Conservation (phyloP, 176 grass and related monocot species). For the Oryza meridionalis region DNA sequence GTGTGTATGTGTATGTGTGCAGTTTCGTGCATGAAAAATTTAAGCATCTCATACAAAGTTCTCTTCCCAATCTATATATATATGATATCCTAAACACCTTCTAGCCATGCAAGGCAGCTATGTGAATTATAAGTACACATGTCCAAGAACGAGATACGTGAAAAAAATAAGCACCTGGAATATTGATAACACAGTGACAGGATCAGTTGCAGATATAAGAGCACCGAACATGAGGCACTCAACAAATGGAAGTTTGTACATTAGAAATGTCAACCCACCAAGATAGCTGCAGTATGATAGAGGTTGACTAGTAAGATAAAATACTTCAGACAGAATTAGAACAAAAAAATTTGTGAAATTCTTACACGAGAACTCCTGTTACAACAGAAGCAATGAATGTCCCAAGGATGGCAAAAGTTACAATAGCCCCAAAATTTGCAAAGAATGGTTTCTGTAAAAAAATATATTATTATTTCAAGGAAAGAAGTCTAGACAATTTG, state of each 20-base stretch:
- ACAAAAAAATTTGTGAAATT: constrained; percentile 9
- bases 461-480: constrained; percentile 19
- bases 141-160: constrained; percentile 20
- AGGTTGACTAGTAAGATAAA: constrained; percentile 36
- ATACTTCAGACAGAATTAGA: constrained; percentile 6
- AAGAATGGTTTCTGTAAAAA: constrained; percentile 92
- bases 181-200: constrained; percentile 98
- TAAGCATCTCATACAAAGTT: neutral
- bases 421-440: constrained; percentile 98
- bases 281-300: constrained; percentile 68
- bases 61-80: neutral
- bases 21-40: neutral
- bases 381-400: constrained; percentile 92
- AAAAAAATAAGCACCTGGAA: constrained; percentile 73
- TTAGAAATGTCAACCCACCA: constrained; percentile 93
- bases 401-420: constrained; percentile 94
- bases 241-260: constrained; percentile 91
- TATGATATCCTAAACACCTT: neutral
- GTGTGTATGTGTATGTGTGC: too few species aligned
- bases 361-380: constrained; percentile 99
- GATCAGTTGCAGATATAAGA: constrained; percentile 98
- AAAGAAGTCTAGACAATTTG: constrained; percentile 31
- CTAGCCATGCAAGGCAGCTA: neutral
- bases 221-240: constrained; percentile 99
- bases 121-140: neutral